Conservation (phyloP, 345 rosid genomes). For the Toxicodendron radicans region DNA sequence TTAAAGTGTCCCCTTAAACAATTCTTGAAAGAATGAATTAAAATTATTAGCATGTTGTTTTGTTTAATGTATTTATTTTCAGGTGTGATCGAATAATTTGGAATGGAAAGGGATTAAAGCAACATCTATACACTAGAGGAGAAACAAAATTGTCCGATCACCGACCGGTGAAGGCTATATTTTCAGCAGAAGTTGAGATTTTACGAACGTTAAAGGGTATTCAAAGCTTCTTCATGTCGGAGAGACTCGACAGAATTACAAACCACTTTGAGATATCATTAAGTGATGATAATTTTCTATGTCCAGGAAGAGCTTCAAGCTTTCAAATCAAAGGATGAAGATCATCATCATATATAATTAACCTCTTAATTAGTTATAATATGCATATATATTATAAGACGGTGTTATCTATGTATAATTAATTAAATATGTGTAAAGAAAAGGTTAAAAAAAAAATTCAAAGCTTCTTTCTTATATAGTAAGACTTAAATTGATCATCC, state of each 20-base stretch:
- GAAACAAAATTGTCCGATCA: conserved; percentile 77
- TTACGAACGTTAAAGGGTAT: conserved; percentile 23
- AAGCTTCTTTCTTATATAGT: too few relatives aligned
- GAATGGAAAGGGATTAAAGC: conserved; percentile 64
- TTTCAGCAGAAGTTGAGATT: conserved; percentile 46
- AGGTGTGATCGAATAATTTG: conserved; percentile 87
- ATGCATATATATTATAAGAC: too few relatives aligned
- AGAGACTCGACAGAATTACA: conserved; percentile 45
- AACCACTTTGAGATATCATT: conserved; percentile 29
- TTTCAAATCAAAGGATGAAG: conserved; percentile 1
- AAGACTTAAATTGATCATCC: background rate
- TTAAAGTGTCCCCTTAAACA: background rate
- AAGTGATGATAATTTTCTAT: conserved; percentile 31
- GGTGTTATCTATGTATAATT: background rate
- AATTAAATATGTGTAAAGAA: background rate
- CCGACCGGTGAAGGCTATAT: conserved; percentile 71
- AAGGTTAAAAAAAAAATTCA: background rate
- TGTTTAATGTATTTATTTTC: background rate
- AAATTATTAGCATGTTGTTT: background rate
- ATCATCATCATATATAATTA: background rate
- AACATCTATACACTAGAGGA: conserved; percentile 56
- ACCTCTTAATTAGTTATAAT: background rate
- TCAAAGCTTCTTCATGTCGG: conserved; percentile 51
- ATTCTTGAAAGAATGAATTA: too few relatives aligned
- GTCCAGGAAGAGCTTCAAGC: conserved; percentile 35